Percentiles rank a stretch among this genome's conserved stretches.
phyloP scores from a whole-genome alignment of 2,329 filamentous ascomycete genomes.

The Stachybotrys chartarum region DNA sequence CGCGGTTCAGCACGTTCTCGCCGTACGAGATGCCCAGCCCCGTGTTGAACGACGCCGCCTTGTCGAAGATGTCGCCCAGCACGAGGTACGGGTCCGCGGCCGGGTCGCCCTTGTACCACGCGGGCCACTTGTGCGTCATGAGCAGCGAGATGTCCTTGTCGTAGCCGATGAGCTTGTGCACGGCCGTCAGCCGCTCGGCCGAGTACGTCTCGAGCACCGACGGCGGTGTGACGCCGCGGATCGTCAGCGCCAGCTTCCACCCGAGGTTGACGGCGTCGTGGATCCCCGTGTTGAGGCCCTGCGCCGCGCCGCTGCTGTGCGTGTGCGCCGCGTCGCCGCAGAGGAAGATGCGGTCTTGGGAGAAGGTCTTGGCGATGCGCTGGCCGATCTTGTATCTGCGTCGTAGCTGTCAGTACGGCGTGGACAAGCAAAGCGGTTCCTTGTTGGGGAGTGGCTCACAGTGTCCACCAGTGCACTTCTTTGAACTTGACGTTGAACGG shows the following conservation, averaged over 20 bases:
- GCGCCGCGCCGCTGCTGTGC: conserved; percentile 37
- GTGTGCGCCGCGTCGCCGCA: conserved; percentile 42
- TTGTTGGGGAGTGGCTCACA: background rate
- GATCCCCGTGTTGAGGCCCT: conserved; percentile 45
- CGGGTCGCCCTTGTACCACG: conserved; percentile 31
- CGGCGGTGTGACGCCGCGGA: conserved; percentile 15
- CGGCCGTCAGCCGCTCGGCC: conserved; percentile 25
- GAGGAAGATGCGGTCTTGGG: conserved; percentile 13
- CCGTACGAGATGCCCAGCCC: conserved; percentile 43
- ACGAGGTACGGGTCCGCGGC: conserved; percentile 33
- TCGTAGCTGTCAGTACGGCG: background rate
- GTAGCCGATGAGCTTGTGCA: conserved; percentile 29
- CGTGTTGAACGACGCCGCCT: conserved; percentile 54
- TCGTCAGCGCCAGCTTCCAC: conserved; percentile 36
- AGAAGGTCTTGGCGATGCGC: conserved; percentile 51
- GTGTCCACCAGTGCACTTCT: conserved; percentile 48
- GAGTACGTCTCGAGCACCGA: conserved; percentile 30
- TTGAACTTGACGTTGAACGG: conserved; percentile 34
- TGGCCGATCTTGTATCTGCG: conserved; percentile 37
- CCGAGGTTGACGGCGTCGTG: conserved; percentile 41
- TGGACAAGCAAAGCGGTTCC: background rate
- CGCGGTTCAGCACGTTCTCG: conserved; percentile 28
- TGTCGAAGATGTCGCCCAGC: conserved; percentile 47
- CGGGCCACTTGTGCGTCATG: conserved; percentile 31
- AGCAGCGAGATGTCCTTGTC: conserved; percentile 29